These are phyloP conservation scores for Chaetomium cochliodes DNA, from an alignment of 495 filamentous ascomycete genomes.

Conservation along the genomic window DNA sequence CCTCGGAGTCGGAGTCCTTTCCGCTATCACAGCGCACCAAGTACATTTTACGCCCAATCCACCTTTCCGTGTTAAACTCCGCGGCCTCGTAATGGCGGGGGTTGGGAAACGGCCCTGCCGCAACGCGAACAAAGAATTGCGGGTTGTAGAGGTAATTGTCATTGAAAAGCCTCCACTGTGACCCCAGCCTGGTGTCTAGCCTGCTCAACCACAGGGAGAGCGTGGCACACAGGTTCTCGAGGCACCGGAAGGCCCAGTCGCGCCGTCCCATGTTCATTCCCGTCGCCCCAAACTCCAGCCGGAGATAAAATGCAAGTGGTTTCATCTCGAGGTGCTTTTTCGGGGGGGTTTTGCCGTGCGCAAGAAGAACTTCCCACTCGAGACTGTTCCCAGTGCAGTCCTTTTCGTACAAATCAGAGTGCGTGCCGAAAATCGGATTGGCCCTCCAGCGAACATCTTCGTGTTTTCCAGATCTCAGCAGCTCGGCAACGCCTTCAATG, in stretches of 20 bases:
- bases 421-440: not conserved
- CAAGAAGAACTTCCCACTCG: not conserved
- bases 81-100: too few relatives aligned
- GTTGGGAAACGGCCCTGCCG: too few relatives aligned
- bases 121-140: too few relatives aligned
- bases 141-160: not conserved
- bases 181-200: too few relatives aligned
- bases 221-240: too few relatives aligned
- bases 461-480: not conserved
- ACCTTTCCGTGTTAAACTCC: not conserved
- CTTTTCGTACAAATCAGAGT: not conserved
- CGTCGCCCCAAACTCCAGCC: too few relatives aligned
- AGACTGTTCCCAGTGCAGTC: not conserved
- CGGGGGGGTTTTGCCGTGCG: not conserved
- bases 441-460: not conserved
- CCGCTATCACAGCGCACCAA: too few relatives aligned
- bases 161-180: too few relatives aligned
- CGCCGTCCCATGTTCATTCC: too few relatives aligned
- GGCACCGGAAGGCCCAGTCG: too few relatives aligned
- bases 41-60: not conserved
- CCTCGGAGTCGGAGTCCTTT: too few relatives aligned
- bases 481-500: not conserved
- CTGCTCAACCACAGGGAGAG: too few relatives aligned
- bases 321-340: not conserved
- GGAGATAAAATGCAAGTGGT: not conserved